A percentile compares a stretch with the other conserved stretches of the same genome.
Conservation (phyloP, 257 asterid species). For the Catharanthus roseus region DNA sequence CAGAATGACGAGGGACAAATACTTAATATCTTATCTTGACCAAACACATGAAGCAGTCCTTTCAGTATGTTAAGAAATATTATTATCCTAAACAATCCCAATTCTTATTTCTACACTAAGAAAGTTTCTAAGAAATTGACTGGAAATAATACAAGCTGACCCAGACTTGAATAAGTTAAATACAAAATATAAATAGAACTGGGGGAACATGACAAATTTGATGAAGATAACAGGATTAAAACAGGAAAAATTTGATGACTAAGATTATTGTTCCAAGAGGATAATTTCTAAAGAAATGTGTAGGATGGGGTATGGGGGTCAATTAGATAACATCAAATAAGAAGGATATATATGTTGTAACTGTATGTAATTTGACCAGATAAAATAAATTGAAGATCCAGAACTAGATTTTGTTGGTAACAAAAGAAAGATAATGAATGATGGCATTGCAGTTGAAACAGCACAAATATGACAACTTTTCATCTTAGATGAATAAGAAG, state of each 20-base stretch:
- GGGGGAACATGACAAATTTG: background rate
- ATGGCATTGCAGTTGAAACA: background rate
- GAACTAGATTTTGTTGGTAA: background rate
- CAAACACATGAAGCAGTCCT: background rate
- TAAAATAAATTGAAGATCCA: background rate
- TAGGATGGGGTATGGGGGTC: background rate
- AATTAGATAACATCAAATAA: background rate
- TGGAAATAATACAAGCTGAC: background rate
- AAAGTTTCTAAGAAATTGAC: background rate
- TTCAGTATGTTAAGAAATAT: background rate
- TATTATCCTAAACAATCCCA: background rate
- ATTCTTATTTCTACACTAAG: background rate
- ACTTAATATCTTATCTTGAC: background rate
- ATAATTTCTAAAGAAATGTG: background rate
- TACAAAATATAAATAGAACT: background rate
- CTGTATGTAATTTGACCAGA: background rate
- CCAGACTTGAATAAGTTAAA: background rate
- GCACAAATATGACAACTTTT: background rate
- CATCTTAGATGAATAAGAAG: background rate
- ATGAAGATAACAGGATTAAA: background rate
- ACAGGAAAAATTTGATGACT: background rate
- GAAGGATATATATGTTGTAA: background rate
- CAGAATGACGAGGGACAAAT: background rate
- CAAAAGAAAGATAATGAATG: background rate
- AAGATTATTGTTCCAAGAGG: background rate